These are phyloP conservation scores for Albophoma yamanashiensis DNA, from an alignment of 2,329 filamentous ascomycete species.

Conservation along the genomic window DNA sequence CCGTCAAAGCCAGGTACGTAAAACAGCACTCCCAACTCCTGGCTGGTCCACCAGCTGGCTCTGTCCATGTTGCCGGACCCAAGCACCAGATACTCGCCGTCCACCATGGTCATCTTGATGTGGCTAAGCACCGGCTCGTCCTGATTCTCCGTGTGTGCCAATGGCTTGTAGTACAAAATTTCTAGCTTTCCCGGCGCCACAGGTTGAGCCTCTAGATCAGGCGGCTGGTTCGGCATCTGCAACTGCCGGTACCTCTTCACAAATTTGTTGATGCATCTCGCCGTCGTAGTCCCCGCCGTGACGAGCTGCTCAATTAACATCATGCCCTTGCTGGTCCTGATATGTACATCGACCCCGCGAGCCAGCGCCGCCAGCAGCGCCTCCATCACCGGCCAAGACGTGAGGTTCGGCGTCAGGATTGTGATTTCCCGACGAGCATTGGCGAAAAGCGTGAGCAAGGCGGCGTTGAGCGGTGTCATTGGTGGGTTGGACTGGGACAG, in stretches of 20 bases:
- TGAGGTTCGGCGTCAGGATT: slow-evolving; percentile 71
- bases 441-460: slow-evolving; percentile 49
- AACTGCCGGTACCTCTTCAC: slow-evolving; percentile 39
- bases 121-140: slow-evolving; percentile 64
- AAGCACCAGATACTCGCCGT: slow-evolving; percentile 55
- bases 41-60: slow-evolving; percentile 78
- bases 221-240: slow-evolving; percentile 7
- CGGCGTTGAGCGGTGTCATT: slow-evolving; percentile 56
- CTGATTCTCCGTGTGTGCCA: slow-evolving; percentile 15
- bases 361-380: slow-evolving; percentile 49
- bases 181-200: slow-evolving; percentile 36
- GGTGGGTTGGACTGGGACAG: slow-evolving; percentile 38
- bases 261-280: slow-evolving; percentile 49
- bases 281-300: slow-evolving; percentile 65
- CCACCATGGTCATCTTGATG: slow-evolving; percentile 67
- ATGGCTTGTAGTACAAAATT: slow-evolving; percentile 47
- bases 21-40: slow-evolving; percentile 63
- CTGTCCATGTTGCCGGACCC: slow-evolving; percentile 80
- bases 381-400: slow-evolving; percentile 51
- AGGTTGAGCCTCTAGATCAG: slow-evolving; percentile 31
- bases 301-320: slow-evolving; percentile 76
- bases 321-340: slow-evolving; percentile 58
- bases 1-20: slow-evolving; percentile 28
- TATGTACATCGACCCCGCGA: slow-evolving; percentile 56
- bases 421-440: slow-evolving; percentile 49